A percentile compares a stretch with the other conserved stretches of the same genome.
Evolutionary conservation across 441 rosid species (phyloP).

Genomic region (Erodium chrysanthum): DNA sequence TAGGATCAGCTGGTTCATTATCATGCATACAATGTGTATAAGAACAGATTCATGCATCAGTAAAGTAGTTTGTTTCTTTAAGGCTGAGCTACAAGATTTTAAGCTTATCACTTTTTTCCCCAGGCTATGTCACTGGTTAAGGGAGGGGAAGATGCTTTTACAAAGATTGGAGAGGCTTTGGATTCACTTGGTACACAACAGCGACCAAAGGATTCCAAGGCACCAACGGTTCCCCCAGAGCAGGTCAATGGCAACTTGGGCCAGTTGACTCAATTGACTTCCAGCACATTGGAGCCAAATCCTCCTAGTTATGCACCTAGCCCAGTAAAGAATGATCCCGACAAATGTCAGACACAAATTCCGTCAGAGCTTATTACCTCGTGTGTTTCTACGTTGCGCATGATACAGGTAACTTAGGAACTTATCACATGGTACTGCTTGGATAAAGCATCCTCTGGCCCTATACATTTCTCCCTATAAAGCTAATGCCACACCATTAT

Average conservation of each 20-base stretch:
- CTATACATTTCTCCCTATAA: too few relatives aligned
- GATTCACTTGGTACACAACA: slow-evolving; percentile 41
- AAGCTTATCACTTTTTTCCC: slow-evolving; percentile 2
- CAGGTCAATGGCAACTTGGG: slow-evolving; percentile 29
- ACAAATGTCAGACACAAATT: slow-evolving; percentile 37
- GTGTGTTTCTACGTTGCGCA: slow-evolving; percentile 72
- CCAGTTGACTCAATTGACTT: slow-evolving; percentile 23
- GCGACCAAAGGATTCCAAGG: slow-evolving; percentile 27
- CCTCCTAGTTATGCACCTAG: slow-evolving; percentile 18
- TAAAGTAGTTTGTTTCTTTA: neutral
- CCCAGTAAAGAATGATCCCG: slow-evolving; percentile 28
- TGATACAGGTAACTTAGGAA: slow-evolving; percentile 59
- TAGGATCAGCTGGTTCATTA: too few relatives aligned
- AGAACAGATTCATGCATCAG: neutral
- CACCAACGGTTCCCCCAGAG: slow-evolving; percentile 29
- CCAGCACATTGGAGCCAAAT: slow-evolving; percentile 22
- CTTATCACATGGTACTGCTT: neutral
- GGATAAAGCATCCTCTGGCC: neutral
- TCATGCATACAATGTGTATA: neutral
- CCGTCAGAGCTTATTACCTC: slow-evolving; percentile 75
- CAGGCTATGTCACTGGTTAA: slow-evolving; percentile 67
- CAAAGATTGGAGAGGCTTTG: slow-evolving; percentile 58
- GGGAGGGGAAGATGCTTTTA: slow-evolving; percentile 69
- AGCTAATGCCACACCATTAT: too few relatives aligned
- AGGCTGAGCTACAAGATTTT: neutral